These are phyloP conservation scores for Irpex sp. DNA, from an alignment of 1,284 basidiomycete species.

Conservation along the genomic window DNA sequence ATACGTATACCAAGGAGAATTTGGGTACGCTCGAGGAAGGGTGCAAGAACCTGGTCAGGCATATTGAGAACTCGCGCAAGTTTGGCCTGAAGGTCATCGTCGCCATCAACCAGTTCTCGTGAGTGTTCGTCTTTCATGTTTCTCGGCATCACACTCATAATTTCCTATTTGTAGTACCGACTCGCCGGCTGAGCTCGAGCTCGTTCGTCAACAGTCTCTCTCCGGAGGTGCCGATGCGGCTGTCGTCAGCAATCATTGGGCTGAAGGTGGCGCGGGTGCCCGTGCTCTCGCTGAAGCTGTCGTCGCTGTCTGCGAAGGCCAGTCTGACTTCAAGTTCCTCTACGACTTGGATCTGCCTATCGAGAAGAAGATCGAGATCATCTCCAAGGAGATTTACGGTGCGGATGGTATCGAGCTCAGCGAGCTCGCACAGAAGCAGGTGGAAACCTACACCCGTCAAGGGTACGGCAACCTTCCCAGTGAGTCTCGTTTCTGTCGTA, in stretches of 20 bases:
- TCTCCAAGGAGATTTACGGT: slow-evolving; percentile 88
- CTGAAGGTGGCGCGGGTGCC: slow-evolving; percentile 87
- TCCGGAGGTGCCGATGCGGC: slow-evolving; percentile 92
- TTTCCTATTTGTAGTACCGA: slow-evolving; percentile 61
- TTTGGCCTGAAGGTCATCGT: slow-evolving; percentile 97
- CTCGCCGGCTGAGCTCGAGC: slow-evolving; percentile 85
- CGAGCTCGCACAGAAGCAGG: slow-evolving; percentile 80
- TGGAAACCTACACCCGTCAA: slow-evolving; percentile 91
- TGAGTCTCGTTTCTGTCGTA: slow-evolving; percentile 35
- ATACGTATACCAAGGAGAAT: slow-evolving; percentile 94
- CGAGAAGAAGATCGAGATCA: slow-evolving; percentile 84
- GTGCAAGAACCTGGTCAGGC: slow-evolving; percentile 90
- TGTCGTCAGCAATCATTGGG: slow-evolving; percentile 96
- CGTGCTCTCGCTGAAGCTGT: slow-evolving; percentile 86
- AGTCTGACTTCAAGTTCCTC: slow-evolving; percentile 85
- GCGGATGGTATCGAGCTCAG: slow-evolving; percentile 87
- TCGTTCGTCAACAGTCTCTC: slow-evolving; percentile 81
- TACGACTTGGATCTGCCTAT: slow-evolving; percentile 86
- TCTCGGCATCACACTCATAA: slow-evolving; percentile 6
- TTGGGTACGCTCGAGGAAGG: slow-evolving; percentile 89
- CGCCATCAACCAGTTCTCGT: slow-evolving; percentile 95
- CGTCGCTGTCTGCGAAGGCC: slow-evolving; percentile 79
- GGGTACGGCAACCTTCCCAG: slow-evolving; percentile 82
- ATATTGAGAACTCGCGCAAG: slow-evolving; percentile 95
- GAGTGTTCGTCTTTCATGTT: slow-evolving; percentile 31